Evolutionary conservation across 2,329 filamentous ascomycete species (phyloP).

Genomic region (Dactylellina cionopaga): DNA sequence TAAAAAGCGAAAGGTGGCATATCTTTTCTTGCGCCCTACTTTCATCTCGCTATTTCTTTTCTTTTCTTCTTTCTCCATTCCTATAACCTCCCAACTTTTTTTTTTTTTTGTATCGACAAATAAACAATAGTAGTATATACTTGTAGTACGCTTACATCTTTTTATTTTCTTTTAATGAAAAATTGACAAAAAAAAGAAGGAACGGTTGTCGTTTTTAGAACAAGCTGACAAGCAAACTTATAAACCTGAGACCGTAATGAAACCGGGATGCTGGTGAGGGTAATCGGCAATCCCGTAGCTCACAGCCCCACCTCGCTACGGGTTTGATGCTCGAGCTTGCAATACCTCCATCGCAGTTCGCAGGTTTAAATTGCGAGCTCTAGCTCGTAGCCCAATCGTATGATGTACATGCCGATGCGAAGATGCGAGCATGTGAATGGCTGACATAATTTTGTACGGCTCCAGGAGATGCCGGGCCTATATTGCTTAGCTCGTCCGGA

Average conservation of each 20-base stretch:
- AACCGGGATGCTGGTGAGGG: too few relatives aligned
- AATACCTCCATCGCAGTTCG: background rate
- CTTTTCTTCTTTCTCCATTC: background rate
- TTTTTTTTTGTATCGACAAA: constrained; percentile 42
- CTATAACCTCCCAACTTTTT: background rate
- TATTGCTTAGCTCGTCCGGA: background rate
- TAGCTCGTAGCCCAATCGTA: too few relatives aligned
- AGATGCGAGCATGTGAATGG: background rate
- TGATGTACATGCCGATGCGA: too few relatives aligned
- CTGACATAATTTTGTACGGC: background rate
- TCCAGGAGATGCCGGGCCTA: background rate
- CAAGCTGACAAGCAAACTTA: too few relatives aligned
- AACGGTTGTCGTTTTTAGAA: background rate
- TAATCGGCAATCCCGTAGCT: too few relatives aligned
- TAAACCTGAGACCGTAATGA: too few relatives aligned
- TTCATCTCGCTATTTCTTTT: constrained; percentile 11
- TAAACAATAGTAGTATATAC: constrained; percentile 51
- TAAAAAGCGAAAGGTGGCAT: too few relatives aligned
- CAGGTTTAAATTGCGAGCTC: too few relatives aligned
- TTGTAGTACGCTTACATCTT: constrained; percentile 46
- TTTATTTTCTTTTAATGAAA: constrained; percentile 38
- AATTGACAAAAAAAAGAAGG: constrained; percentile 21
- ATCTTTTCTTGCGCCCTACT: constrained; percentile 5
- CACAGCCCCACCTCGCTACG: too few relatives aligned
- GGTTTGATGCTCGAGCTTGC: background rate